A percentile compares a stretch with the other conserved stretches of the same genome.
Conservation (phyloP, 768 basidiomycete species). For the Wakefieldia striispora region DNA sequence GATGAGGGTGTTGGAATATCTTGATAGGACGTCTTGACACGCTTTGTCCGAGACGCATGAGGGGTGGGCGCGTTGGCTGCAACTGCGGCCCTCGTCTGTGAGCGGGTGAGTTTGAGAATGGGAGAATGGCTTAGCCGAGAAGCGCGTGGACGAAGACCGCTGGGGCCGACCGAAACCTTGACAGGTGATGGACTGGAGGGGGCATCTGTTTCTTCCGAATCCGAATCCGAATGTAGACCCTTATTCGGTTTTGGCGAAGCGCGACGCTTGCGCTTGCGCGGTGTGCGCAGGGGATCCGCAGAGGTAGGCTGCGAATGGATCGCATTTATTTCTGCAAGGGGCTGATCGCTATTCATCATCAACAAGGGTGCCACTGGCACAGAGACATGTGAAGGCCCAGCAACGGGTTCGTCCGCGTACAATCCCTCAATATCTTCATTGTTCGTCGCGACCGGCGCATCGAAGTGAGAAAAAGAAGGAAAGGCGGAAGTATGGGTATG, state of each 20-base stretch:
- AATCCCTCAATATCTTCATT: slow-evolving; percentile 34
- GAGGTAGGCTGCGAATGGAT: slow-evolving; percentile 14
- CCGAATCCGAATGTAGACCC: slow-evolving; percentile 7
- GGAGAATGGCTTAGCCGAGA: background rate
- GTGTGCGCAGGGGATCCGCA: slow-evolving; percentile 30
- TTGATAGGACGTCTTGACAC: slow-evolving; percentile 16
- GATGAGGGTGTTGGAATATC: slow-evolving; percentile 28
- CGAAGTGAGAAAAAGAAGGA: slow-evolving; percentile 35
- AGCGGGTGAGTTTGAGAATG: slow-evolving; percentile 7
- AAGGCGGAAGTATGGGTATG: slow-evolving; percentile 10
- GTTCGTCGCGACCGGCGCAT: slow-evolving; percentile 33
- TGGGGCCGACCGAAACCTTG: slow-evolving; percentile 19
- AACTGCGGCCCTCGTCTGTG: slow-evolving; percentile 13
- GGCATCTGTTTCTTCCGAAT: slow-evolving; percentile 4
- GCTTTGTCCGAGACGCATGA: slow-evolving; percentile 12
- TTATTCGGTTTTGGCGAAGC: slow-evolving; percentile 2
- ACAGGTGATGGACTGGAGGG: slow-evolving; percentile 33
- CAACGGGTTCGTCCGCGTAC: slow-evolving; percentile 32
- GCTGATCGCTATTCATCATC: slow-evolving; percentile 18
- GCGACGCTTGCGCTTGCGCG: slow-evolving; percentile 28
- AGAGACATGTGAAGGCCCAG: slow-evolving; percentile 24
- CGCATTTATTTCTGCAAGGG: slow-evolving; percentile 1
- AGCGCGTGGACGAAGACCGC: slow-evolving; percentile 1
- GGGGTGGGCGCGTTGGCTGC: background rate
- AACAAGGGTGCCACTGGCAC: slow-evolving; percentile 24